phyloP scores from a whole-genome alignment of 768 basidiomycete genomes.

The Tremella fuciformis region DNA sequence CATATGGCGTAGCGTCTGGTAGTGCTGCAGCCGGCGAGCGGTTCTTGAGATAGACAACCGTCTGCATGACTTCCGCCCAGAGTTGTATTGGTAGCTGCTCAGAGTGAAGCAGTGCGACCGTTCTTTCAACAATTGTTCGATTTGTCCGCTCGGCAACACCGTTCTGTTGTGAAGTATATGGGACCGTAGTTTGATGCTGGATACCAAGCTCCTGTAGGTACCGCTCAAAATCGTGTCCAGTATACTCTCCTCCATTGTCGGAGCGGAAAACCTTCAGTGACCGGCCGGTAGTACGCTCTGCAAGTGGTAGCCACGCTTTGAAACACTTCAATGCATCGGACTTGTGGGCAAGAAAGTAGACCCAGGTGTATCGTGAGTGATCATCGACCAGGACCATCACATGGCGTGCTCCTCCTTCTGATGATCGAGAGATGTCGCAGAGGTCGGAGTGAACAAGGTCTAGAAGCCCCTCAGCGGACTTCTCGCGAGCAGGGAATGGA shows the following conservation, averaged over 20 bases:
- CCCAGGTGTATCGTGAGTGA: slow-evolving; percentile 8
- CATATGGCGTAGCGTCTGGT: not conserved
- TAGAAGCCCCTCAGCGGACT: not conserved
- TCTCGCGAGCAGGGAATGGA: not conserved
- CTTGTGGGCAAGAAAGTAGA: slow-evolving; percentile 1
- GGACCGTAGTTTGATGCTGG: slow-evolving; percentile 7
- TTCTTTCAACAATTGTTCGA: slow-evolving; percentile 7
- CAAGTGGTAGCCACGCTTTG: slow-evolving; percentile 5
- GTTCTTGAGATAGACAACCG: slow-evolving; percentile 13
- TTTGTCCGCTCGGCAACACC: slow-evolving; percentile 13
- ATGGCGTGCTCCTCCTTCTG: slow-evolving; percentile 9
- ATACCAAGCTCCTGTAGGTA: slow-evolving; percentile 7
- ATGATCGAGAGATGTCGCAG: slow-evolving; percentile 3
- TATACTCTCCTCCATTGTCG: slow-evolving; percentile 12
- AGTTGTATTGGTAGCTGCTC: slow-evolving; percentile 6
- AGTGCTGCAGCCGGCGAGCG: slow-evolving; percentile 7
- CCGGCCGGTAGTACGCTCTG: slow-evolving; percentile 5
- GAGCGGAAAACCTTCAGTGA: slow-evolving; percentile 8
- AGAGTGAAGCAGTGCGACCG: slow-evolving; percentile 5
- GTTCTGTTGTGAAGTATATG: slow-evolving; percentile 12
- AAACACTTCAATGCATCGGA: slow-evolving; percentile 6
- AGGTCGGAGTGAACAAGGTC: slow-evolving; percentile 13
- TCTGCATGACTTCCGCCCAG: slow-evolving; percentile 11
- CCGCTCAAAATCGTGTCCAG: slow-evolving; percentile 1
- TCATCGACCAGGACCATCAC: slow-evolving; percentile 14